Evolutionary conservation across 148 eudicot genomes (phyloP).

Genomic region (Silene uniflora): DNA sequence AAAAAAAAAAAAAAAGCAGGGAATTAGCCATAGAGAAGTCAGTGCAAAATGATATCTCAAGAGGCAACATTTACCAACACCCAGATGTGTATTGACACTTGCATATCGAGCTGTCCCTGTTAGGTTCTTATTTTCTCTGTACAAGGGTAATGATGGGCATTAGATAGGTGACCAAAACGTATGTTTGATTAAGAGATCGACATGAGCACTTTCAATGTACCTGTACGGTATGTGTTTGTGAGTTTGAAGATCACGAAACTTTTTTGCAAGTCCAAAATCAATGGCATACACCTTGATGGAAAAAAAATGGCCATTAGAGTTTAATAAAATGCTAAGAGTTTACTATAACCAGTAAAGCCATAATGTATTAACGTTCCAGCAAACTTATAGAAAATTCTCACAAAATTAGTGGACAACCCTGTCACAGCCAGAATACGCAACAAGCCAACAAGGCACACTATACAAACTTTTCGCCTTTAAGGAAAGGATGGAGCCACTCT

Average conservation of each 20-base stretch:
- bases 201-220: conserved; percentile 30
- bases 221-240: conserved; percentile 97
- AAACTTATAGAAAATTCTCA: neutral
- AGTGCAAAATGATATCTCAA: neutral
- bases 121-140: conserved; percentile 95
- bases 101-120: conserved; percentile 99
- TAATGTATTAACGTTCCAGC: neutral
- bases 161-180: neutral
- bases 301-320: conserved; percentile 3
- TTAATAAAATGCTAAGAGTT: neutral
- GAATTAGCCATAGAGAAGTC: neutral
- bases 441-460: neutral
- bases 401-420: neutral
- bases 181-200: neutral
- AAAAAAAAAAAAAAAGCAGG: neutral
- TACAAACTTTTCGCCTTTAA: neutral
- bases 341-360: neutral
- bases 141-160: neutral
- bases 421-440: neutral
- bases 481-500: neutral
- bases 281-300: conserved; percentile 68
- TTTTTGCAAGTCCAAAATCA: conserved; percentile 95
- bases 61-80: conserved; percentile 63
- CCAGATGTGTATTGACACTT: conserved; percentile 96
- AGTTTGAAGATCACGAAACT: conserved; percentile 88